phyloP scores from a whole-genome alignment of 139 green algal genomes.

The Pleodorina starrii region DNA sequence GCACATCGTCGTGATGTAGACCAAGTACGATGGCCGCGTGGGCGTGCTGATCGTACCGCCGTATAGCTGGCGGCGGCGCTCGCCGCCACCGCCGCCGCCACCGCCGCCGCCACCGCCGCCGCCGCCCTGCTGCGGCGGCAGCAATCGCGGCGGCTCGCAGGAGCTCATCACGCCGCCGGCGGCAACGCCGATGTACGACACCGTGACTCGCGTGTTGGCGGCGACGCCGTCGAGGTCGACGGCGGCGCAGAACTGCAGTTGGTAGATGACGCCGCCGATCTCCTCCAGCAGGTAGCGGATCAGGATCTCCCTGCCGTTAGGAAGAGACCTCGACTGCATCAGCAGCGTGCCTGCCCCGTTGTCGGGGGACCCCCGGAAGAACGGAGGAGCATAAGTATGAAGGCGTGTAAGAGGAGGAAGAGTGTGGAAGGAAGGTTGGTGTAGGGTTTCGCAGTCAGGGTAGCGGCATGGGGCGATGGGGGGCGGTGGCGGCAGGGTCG shows the following conservation, averaged over 20 bases:
- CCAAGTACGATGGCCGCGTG: neutral
- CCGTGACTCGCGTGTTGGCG: neutral
- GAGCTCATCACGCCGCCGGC: neutral
- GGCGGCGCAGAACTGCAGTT: neutral
- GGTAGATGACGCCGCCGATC: neutral
- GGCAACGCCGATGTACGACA: neutral
- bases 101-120: neutral
- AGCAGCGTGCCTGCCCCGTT: neutral
- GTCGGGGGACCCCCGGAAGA: neutral
- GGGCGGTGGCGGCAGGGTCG: no score
- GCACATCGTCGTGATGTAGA: constrained; percentile 2
- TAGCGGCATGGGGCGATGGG: no score
- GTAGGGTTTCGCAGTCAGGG: no score
- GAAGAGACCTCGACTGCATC: neutral
- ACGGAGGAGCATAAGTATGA: no score
- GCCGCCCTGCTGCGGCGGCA: neutral
- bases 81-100: neutral
- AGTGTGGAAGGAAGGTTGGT: no score
- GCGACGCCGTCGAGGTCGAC: neutral
- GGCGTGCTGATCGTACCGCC: neutral
- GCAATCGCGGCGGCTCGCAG: neutral
- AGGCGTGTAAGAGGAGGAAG: no score
- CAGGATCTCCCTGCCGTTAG: neutral
- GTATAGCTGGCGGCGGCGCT: neutral
- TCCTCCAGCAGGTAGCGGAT: neutral